phyloP scores from a whole-genome alignment of 441 rosid species.

The Erysimum cheiri region DNA sequence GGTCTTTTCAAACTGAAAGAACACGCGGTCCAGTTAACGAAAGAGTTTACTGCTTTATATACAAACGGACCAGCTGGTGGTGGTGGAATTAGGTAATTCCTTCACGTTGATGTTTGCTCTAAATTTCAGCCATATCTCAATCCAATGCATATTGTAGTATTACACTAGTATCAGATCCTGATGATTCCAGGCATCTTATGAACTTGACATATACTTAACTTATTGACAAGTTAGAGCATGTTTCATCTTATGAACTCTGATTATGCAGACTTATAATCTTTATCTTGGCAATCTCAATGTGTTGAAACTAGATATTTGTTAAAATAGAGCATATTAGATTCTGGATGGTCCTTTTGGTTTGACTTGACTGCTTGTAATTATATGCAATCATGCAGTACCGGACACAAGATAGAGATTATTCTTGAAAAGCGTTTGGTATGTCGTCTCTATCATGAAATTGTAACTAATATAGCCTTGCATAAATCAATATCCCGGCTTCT shows the following conservation, averaged over 20 bases:
- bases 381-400: conserved; percentile 88
- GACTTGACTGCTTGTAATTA: conserved; percentile 22
- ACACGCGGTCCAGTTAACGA: conserved; percentile 64
- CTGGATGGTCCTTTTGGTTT: conserved; percentile 25
- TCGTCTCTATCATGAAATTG: conserved; percentile 20
- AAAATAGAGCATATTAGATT: conserved; percentile 14
- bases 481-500: conserved; percentile 13
- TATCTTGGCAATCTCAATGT: conserved; percentile 20
- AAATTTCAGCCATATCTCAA: conserved; percentile 2
- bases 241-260: neutral
- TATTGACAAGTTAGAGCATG: neutral
- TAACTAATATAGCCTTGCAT: conserved; percentile 17
- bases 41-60: conserved; percentile 82
- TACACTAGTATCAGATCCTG: conserved; percentile 27
- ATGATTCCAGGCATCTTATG: conserved; percentile 28
- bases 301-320: neutral
- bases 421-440: conserved; percentile 75
- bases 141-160: conserved; percentile 18
- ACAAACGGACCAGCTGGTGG: conserved; percentile 99
- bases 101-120: conserved; percentile 29
- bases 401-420: conserved; percentile 74
- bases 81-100: conserved; percentile 81
- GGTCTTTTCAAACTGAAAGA: conserved; percentile 76
- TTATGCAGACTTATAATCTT: neutral
- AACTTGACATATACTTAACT: neutral